A percentile compares a stretch with the other conserved stretches of the same genome.
Evolutionary conservation across 768 basidiomycete genomes (phyloP).

Genomic region (Brasilioporus rufonigricans): DNA sequence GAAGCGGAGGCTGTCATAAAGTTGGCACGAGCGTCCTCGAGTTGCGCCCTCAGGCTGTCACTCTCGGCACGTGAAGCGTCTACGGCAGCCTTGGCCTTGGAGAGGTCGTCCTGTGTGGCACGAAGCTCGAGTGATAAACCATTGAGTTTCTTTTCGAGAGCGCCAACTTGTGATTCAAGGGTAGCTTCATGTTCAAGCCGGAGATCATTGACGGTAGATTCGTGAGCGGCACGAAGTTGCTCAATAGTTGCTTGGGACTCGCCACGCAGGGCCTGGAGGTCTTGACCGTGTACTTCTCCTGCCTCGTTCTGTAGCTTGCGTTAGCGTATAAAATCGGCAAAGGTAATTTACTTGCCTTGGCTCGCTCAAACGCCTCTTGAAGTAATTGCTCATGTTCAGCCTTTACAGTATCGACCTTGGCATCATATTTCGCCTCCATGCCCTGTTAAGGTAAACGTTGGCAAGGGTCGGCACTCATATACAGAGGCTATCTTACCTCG

Average conservation of each 20-base stretch:
- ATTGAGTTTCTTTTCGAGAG: constrained; percentile 61
- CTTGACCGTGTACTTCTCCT: constrained; percentile 61
- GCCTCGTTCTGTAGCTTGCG: constrained; percentile 58
- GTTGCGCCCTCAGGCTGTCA: constrained; percentile 55
- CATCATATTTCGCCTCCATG: constrained; percentile 66
- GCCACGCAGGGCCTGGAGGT: constrained; percentile 67
- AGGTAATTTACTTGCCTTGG: constrained; percentile 53
- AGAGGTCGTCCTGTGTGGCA: constrained; percentile 81
- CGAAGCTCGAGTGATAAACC: constrained; percentile 70
- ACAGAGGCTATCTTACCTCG: constrained; percentile 43
- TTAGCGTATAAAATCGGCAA: constrained; percentile 6
- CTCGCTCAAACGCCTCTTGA: constrained; percentile 70
- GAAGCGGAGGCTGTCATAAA: constrained; percentile 38
- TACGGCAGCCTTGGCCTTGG: constrained; percentile 65
- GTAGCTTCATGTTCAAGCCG: constrained; percentile 61
- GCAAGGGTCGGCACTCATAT: background rate
- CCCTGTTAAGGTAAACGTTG: constrained; percentile 38
- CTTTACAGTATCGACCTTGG: constrained; percentile 64
- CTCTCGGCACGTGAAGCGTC: constrained; percentile 53
- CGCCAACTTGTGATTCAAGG: constrained; percentile 54
- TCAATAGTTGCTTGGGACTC: constrained; percentile 64
- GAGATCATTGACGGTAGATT: constrained; percentile 56
- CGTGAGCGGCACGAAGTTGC: constrained; percentile 64
- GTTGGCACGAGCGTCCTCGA: constrained; percentile 59
- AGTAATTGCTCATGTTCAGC: constrained; percentile 61